These are phyloP conservation scores for Calamus simplicifolius DNA, from an alignment of 176 grass and related monocot genomes.

Conservation along the genomic window DNA sequence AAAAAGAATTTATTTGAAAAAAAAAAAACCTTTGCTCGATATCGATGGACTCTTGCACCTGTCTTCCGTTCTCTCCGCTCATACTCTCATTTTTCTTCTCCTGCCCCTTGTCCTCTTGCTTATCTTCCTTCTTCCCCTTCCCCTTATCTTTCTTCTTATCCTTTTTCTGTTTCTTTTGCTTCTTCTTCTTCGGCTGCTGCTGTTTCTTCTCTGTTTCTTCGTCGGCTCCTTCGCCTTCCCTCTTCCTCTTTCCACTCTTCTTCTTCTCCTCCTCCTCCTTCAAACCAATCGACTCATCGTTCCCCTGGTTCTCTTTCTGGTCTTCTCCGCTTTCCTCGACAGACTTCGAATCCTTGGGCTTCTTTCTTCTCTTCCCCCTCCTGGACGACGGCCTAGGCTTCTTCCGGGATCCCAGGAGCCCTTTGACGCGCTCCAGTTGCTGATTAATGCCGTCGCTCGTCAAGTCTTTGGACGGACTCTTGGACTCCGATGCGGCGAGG, in stretches of 20 bases:
- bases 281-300: slow-evolving; percentile 12
- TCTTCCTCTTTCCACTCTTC: slow-evolving; percentile 44
- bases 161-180: slow-evolving; percentile 22
- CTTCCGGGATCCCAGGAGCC: slow-evolving; percentile 37
- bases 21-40: background rate
- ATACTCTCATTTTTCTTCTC: background rate
- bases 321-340: background rate
- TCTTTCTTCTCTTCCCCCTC: slow-evolving; percentile 21
- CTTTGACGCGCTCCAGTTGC: slow-evolving; percentile 27
- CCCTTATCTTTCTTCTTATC: slow-evolving; percentile 18
- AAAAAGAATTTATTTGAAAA: too few relatives aligned
- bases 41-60: background rate
- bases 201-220: background rate
- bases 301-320: slow-evolving; percentile 6
- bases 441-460: slow-evolving; percentile 4
- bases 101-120: slow-evolving; percentile 1
- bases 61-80: slow-evolving; percentile 2
- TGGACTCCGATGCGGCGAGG: slow-evolving; percentile 7
- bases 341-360: slow-evolving; percentile 4
- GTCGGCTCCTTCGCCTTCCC: slow-evolving; percentile 25
- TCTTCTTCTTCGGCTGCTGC: slow-evolving; percentile 2
- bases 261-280: slow-evolving; percentile 42
- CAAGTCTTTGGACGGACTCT: background rate
- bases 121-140: slow-evolving; percentile 8
- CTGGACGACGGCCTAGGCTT: slow-evolving; percentile 25